A percentile compares a stretch with the other conserved stretches of the same genome.
Evolutionary conservation across 352 stramenopile species (phyloP).

Genomic region (Thraustochytrium striatum): DNA sequence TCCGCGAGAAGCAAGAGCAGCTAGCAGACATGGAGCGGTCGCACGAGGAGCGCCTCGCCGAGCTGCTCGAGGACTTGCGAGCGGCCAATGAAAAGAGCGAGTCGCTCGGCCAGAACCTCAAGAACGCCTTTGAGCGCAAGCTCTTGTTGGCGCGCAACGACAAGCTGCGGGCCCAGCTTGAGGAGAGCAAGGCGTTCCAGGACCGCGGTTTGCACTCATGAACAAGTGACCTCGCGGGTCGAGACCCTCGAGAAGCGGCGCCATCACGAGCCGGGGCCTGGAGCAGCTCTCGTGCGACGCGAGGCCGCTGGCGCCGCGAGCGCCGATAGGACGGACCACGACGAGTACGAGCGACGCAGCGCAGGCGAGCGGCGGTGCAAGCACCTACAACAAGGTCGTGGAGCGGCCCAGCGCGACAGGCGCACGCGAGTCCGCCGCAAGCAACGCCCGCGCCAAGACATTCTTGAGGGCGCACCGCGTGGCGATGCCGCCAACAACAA

Average conservation of each 20-base stretch:
- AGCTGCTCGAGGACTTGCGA: constrained; percentile 37
- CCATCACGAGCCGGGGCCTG: too few species aligned
- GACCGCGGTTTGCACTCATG: constrained; percentile 38
- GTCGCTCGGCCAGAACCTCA: neutral
- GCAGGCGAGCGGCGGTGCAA: too few species aligned
- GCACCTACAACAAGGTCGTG: too few species aligned
- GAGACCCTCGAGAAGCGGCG: constrained; percentile 17
- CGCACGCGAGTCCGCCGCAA: too few species aligned
- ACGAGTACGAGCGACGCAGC: too few species aligned
- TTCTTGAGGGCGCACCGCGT: too few species aligned
- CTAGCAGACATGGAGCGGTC: constrained; percentile 8
- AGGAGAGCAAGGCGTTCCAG: constrained; percentile 15
- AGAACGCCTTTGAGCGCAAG: neutral
- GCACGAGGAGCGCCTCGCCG: constrained; percentile 23
- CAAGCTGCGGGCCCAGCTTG: neutral
- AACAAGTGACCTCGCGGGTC: constrained; percentile 13
- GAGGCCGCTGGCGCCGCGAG: too few species aligned
- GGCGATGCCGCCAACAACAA: too few species aligned
- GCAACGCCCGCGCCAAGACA: too few species aligned
- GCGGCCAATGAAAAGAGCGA: neutral
- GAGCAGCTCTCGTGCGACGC: too few species aligned
- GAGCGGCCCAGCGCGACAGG: too few species aligned
- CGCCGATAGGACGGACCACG: too few species aligned
- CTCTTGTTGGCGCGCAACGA: neutral
- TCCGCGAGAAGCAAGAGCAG: constrained; percentile 39